phyloP scores from a whole-genome alignment of 2,329 filamentous ascomycete genomes.

The Paecilomyces sp. region DNA sequence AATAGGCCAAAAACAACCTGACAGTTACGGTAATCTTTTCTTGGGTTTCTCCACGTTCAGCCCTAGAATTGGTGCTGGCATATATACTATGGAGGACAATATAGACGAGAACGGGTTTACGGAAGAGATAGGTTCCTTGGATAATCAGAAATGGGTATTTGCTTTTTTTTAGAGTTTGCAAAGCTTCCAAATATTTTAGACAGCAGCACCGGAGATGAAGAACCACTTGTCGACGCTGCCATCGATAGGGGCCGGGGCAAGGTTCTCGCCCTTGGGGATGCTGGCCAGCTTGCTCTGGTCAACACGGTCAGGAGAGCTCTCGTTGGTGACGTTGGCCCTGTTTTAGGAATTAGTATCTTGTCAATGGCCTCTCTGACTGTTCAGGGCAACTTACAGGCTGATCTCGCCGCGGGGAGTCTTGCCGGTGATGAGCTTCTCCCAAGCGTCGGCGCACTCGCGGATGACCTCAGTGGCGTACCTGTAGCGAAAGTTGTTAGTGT shows the following conservation, averaged over 20 bases:
- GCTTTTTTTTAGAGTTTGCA: slow-evolving; percentile 25
- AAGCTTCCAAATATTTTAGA: slow-evolving; percentile 43
- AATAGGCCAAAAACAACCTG: background rate
- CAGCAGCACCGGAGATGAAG: slow-evolving; percentile 97
- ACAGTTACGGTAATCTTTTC: background rate
- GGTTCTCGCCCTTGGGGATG: slow-evolving; percentile 72
- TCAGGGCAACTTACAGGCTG: slow-evolving; percentile 60
- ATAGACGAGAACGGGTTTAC: background rate
- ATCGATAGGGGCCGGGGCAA: slow-evolving; percentile 82
- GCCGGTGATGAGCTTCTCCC: slow-evolving; percentile 92
- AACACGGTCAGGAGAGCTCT: slow-evolving; percentile 66
- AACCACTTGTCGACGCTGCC: slow-evolving; percentile 99
- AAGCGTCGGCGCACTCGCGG: slow-evolving; percentile 91
- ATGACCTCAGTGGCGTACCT: slow-evolving; percentile 93
- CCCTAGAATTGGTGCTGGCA: background rate
- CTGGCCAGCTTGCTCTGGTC: slow-evolving; percentile 63
- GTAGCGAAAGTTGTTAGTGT: slow-evolving; percentile 2
- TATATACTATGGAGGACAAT: background rate
- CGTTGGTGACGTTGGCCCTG: slow-evolving; percentile 73
- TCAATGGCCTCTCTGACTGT: background rate
- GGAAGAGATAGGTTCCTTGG: background rate
- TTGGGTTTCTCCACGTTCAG: background rate
- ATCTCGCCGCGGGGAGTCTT: slow-evolving; percentile 73
- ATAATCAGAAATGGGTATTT: slow-evolving; percentile 10
- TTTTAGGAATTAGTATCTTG: slow-evolving; percentile 6